Conservation (phyloP, 2,329 filamentous ascomycete genomes). For the Colletotrichum limetticola region DNA sequence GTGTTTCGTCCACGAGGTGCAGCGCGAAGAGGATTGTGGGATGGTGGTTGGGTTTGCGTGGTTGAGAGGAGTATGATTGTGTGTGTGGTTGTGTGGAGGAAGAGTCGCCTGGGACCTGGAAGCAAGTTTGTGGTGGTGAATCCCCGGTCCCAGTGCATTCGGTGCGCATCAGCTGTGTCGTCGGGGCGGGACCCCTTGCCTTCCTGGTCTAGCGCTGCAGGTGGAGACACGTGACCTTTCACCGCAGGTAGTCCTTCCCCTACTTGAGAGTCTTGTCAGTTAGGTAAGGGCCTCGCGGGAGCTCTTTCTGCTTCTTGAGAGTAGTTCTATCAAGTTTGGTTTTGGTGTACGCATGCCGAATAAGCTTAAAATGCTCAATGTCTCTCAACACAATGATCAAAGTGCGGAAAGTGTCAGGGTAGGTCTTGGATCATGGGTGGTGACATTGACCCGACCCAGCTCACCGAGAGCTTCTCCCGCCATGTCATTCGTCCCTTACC, state of each 20-base stretch:
- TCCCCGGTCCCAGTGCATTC: slow-evolving; percentile 5
- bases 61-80: slow-evolving; percentile 9
- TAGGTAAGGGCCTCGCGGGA: background rate
- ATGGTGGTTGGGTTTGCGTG: slow-evolving; percentile 20
- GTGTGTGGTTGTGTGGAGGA: slow-evolving; percentile 16
- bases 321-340: background rate
- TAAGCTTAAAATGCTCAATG: background rate
- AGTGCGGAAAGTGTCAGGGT: background rate
- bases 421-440: slow-evolving; percentile 8
- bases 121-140: slow-evolving; percentile 33
- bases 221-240: slow-evolving; percentile 24
- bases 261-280: background rate
- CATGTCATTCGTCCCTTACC: slow-evolving; percentile 9
- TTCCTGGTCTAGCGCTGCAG: slow-evolving; percentile 17
- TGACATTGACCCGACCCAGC: background rate
- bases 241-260: background rate
- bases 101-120: slow-evolving; percentile 6
- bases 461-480: background rate
- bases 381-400: background rate
- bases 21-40: slow-evolving; percentile 22
- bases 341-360: background rate
- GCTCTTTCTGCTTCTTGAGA: background rate
- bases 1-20: slow-evolving; percentile 34
- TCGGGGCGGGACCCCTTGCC: slow-evolving; percentile 21
- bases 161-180: slow-evolving; percentile 30